Evolutionary conservation across 2,329 filamentous ascomycete species (phyloP).

Genomic region (Diaporthe helianthi): DNA sequence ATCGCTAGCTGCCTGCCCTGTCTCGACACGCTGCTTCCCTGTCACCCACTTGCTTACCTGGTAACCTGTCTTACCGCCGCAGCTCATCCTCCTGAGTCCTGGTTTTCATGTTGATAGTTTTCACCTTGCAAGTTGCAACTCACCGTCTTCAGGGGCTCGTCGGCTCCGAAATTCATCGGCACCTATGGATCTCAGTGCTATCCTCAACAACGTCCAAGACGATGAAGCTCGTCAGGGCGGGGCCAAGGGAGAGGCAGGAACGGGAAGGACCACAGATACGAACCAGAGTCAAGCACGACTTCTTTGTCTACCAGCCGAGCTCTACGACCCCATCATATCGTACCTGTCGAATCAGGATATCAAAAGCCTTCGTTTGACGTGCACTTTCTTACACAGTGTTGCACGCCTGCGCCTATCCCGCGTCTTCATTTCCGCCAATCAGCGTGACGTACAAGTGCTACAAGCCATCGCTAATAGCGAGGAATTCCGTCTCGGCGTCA

Average conservation of each 20-base stretch:
- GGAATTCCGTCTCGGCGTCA: not conserved
- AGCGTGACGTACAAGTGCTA: not conserved
- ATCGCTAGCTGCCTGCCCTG: too few species aligned
- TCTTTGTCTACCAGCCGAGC: not conserved
- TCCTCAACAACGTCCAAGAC: not conserved
- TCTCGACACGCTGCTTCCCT: too few species aligned
- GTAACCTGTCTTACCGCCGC: too few species aligned
- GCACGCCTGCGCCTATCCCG: not conserved
- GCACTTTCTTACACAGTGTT: not conserved
- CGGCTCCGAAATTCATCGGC: too few species aligned
- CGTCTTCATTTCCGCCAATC: slow-evolving; percentile 5
- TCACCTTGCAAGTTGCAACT: too few species aligned
- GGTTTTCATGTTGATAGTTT: too few species aligned
- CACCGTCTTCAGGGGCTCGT: too few species aligned
- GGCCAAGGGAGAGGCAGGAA: not conserved
- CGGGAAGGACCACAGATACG: not conserved
- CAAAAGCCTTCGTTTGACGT: slow-evolving; percentile 7
- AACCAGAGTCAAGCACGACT: not conserved
- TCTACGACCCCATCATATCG: not conserved
- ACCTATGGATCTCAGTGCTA: slow-evolving; percentile 6
- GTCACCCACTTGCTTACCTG: too few species aligned
- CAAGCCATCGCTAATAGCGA: slow-evolving; percentile 9
- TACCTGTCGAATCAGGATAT: not conserved
- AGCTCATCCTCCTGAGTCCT: too few species aligned
- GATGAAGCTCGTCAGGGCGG: not conserved